Evolutionary conservation across 768 basidiomycete genomes (phyloP), one percentile per base, ranked within the genome.

Genomic region (Mycena alexandri): DNA sequence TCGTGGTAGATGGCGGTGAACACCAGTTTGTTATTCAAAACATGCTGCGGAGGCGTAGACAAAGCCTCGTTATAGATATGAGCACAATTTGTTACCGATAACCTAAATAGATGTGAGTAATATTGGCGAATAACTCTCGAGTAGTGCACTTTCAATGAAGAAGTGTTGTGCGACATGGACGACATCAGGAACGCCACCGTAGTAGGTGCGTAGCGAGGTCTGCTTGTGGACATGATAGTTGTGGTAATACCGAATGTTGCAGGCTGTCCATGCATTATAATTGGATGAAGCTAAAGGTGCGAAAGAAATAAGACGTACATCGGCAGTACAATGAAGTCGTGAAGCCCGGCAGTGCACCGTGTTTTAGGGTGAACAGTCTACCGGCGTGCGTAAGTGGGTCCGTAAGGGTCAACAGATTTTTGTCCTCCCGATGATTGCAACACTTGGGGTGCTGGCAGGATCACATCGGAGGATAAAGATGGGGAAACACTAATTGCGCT

Each of bases 301-400:
- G 3, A 29, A 29, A 29, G 24, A 47, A 11, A 10, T 8, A 21
- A 34, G 19, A 44, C 52, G 24, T 51, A 71, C 70, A 14, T 41
- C 65, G 65, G 57, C 77, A 78, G 65, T 78, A 77, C 1, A 74
- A 64, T 17, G 72, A 75, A 4, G 71, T 72, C 1, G 72, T 71
- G 57, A 75, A 74, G 5, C 74, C 65, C 9, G 74, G 75, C 17
- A 77, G 53, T 1, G 72, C 60, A 22, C 77, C 74, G 42, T 70
- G 34, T 21, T 67, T 24, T n/a, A 76, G 52, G 0, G 73, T 77
- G 50, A 66, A 74, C 12, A 76, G 64, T 3, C 71, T 70, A 12
- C 70, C 73, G 46, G 70, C 66, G 48, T 72, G 67, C 5, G 69
- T 73, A 2, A 62, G 4, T 3, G 61, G 61, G 3, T 62, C 52